Base-by-base conservation (phyloP, 345 rosid species). In the Passiflora organensis region DNA sequence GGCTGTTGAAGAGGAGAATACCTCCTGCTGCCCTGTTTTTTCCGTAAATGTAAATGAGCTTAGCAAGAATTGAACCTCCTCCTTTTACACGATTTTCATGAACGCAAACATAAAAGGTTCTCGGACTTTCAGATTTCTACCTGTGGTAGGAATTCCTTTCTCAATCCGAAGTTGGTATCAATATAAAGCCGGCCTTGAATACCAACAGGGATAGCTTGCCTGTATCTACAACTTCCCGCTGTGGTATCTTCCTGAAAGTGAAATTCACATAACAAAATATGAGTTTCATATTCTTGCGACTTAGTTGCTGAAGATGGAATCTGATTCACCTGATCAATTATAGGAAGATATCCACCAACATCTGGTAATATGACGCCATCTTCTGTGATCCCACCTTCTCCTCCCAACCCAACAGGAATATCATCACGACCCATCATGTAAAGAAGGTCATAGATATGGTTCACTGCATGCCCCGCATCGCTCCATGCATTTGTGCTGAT, bases 381-480 rank as follows among this genome's bases (percentile, higher is more conserved):
- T 20, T 68, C 75, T 5, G 67, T 70, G n/a, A 91, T 76, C 15
- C 86, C 93, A 55, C 96, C 98, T 34, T 91, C 96, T 1, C 96
- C 98, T 39, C 98, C 98, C 1, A 87, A 84, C 25, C 96, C 98
- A 16, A 91, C 86, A 0, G 86, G 39, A 13, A 91, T 67, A 56
- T 87, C 90, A 12, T 91, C 88, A 0, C 96, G 91, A 24, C 46
- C 83, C 96, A 91, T 91, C 97, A 91, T 91, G 79, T 83, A 85
- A 55, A 91, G 80, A n/a, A 91, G 18, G 76, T 91, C 97, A 53
- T 91, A 87, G 1, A 87, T 51, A 10, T 91, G 95, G 63, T 87
- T 85, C 81, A 83, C 86, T n/a, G 82, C 73, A 56, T 91, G 96
- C 44, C 97, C 97, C 16, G 89, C 95, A 76, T 85, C 76, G 4